Conservation (phyloP, 2,329 filamentous ascomycete species). For the Cordyceps tenuipes region DNA sequence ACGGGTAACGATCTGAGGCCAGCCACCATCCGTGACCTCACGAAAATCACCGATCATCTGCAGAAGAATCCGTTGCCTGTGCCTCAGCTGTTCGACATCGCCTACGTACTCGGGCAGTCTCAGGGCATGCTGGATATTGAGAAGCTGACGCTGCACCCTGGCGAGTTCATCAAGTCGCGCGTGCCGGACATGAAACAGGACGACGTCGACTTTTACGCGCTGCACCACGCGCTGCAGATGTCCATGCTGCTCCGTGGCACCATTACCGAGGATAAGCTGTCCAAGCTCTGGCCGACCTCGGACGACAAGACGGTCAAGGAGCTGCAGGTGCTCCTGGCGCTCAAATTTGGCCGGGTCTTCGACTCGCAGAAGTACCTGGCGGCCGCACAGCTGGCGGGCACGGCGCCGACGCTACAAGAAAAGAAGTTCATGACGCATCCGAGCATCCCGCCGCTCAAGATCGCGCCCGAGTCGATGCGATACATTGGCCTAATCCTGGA, state of each 20-base stretch:
- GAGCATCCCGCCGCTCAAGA: background rate
- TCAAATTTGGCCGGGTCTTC: background rate
- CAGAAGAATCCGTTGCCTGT: background rate
- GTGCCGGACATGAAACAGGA: background rate
- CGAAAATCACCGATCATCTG: background rate
- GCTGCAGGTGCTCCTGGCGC: background rate
- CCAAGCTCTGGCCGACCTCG: background rate
- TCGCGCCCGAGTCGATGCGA: background rate
- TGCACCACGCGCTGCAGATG: background rate
- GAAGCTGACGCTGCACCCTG: background rate
- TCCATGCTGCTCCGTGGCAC: background rate
- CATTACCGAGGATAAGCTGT: background rate
- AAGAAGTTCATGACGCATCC: background rate
- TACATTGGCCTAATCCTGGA: background rate
- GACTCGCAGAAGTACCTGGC: background rate
- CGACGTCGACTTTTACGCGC: background rate
- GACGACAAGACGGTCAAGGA: background rate
- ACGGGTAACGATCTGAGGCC: background rate
- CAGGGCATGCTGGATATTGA: background rate
- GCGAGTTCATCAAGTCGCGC: background rate
- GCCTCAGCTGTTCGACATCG: background rate
- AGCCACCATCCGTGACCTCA: background rate
- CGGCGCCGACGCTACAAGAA: background rate
- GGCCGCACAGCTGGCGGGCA: background rate
- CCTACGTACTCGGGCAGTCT: background rate